Percentiles rank a stretch among this genome's conserved stretches.
phyloP scores from a whole-genome alignment of 768 basidiomycete species.

The Galerina sulciceps region DNA sequence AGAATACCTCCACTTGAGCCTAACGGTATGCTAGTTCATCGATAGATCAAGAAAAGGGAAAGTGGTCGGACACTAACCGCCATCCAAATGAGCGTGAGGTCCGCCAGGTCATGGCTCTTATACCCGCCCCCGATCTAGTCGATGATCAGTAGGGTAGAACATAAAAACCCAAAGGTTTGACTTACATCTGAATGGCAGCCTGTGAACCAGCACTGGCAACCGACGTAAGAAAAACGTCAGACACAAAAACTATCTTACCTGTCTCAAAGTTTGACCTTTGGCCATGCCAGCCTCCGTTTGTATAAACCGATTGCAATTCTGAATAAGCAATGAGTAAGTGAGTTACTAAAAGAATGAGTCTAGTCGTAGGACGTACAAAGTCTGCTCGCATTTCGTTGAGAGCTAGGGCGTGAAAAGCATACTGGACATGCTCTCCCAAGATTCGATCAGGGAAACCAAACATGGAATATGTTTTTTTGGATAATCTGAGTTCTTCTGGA shows the following conservation, averaged over 20 bases:
- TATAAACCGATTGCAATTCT: slow-evolving; percentile 68
- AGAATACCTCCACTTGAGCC: slow-evolving; percentile 59
- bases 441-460: slow-evolving; percentile 68
- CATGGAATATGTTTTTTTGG: slow-evolving; percentile 47
- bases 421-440: slow-evolving; percentile 66
- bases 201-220: slow-evolving; percentile 67
- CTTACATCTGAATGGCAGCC: slow-evolving; percentile 57
- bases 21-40: slow-evolving; percentile 22
- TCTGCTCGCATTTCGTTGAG: slow-evolving; percentile 69
- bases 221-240: neutral
- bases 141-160: neutral
- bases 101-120: slow-evolving; percentile 67
- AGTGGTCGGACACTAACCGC: slow-evolving; percentile 40
- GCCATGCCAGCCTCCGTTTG: slow-evolving; percentile 54
- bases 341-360: neutral
- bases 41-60: neutral
- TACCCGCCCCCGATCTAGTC: slow-evolving; percentile 73
- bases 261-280: slow-evolving; percentile 64
- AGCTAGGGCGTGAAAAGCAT: slow-evolving; percentile 73
- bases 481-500: slow-evolving; percentile 63
- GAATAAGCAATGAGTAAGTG: slow-evolving; percentile 25
- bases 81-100: slow-evolving; percentile 70
- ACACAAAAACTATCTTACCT: slow-evolving; percentile 41
- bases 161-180: neutral
- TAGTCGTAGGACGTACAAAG: slow-evolving; percentile 55